Evolutionary conservation across 257 asterid species (phyloP), one percentile per base, ranked within the genome.

Genomic region (Eucommia ulmoides): DNA sequence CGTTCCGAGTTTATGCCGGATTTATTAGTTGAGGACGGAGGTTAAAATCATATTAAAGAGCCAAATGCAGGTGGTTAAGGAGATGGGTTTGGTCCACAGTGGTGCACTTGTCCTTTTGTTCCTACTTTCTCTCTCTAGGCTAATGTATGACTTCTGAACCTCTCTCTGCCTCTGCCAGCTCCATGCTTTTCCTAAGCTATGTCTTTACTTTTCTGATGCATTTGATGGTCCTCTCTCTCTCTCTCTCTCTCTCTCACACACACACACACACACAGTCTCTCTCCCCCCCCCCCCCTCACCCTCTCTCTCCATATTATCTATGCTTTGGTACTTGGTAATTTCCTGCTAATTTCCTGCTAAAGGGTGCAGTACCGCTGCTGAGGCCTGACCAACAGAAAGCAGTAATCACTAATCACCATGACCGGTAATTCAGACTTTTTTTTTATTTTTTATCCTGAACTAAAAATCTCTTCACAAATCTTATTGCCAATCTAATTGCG

Each of bases 151-250:
- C 60, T 52, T 24, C 19, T 38, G n/a, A 57, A 38, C 50, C 59
- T 55, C 56, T 35, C 57, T 46, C 23, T 56, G 25, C 12, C 24
- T 20, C 73, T 69, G 75, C 55, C 64, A 60, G 53, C 56, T 33
- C 76, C 81, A 67, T 74, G 66, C 85, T 74, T 74, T 62, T 60
- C 68, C 77, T 66, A 46, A 58, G 63, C 63, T 55, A 46, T 53
- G 69, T 68, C 68, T 59, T 65, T 59, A 21, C 71, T 55, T 73
- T 69, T 66, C 66, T 60, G 72, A 62, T 51, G 23, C 20, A 63
- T 45, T 63, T 66, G 74, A 62, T 68, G 62, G 1, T 14, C 20
- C 16, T 33, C 4, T 1, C 25, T 14, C 22, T 55, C 20, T 25
- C 33, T 48, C 10, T 22, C 12, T 45, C 41, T 51, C 33, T 59